A percentile compares a stretch with the other conserved stretches of the same genome.
Conservation (phyloP, 2,329 filamentous ascomycete genomes). For the Pseudogymnoascus sp. region DNA sequence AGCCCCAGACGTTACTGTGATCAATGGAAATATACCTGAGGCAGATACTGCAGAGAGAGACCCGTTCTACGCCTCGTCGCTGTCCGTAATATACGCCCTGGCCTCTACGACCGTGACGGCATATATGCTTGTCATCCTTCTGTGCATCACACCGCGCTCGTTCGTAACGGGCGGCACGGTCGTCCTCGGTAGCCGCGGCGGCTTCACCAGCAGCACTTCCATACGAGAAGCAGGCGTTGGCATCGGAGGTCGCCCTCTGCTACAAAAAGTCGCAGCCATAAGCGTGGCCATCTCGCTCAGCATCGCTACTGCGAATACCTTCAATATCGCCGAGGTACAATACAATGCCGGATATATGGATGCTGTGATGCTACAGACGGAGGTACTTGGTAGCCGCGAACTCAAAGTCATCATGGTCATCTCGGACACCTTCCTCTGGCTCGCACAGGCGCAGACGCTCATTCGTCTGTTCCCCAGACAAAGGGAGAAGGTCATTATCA, state of each 20-base stretch:
- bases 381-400: conserved; percentile 76
- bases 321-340: conserved; percentile 72
- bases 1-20: conserved; percentile 21
- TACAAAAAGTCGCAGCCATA: conserved; percentile 74
- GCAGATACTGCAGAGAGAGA: conserved; percentile 53
- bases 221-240: conserved; percentile 61
- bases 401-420: conserved; percentile 87
- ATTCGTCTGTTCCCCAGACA: conserved; percentile 94
- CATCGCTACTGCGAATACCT: conserved; percentile 87
- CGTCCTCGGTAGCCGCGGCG: conserved; percentile 69
- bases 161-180: conserved; percentile 82
- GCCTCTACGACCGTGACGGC: conserved; percentile 84
- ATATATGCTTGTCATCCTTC: conserved; percentile 87
- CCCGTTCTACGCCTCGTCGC: conserved; percentile 89
- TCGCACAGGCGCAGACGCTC: conserved; percentile 92
- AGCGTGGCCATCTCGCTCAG: conserved; percentile 78
- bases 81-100: conserved; percentile 87
- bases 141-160: conserved; percentile 89
- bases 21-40: conserved; percentile 12
- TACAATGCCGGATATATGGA: conserved; percentile 75
- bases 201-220: conserved; percentile 75
- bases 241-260: conserved; percentile 85
- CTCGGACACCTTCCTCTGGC: conserved; percentile 93
- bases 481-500: conserved; percentile 96
- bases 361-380: conserved; percentile 61